phyloP scores from a whole-genome alignment of 1,284 basidiomycete species.

The Ganoderma multipileum region DNA sequence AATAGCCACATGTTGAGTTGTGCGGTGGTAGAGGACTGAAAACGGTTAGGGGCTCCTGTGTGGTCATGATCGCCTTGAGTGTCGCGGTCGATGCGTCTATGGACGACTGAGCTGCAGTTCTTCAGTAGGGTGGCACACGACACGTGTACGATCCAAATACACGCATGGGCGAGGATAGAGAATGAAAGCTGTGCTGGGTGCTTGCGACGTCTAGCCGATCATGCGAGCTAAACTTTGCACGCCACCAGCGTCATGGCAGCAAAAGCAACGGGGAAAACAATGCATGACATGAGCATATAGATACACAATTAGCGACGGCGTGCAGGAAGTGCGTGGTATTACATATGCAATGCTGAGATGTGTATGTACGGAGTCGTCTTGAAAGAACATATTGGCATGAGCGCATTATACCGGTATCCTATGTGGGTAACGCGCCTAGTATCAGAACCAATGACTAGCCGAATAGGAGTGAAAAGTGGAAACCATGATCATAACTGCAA shows the following conservation, averaged over 20 bases:
- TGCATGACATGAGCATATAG: constrained; percentile 8
- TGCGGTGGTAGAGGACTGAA: constrained; percentile 33
- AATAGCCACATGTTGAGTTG: constrained; percentile 51
- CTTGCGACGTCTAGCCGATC: background rate
- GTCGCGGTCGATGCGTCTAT: background rate
- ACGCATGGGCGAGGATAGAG: background rate
- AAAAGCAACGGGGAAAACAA: background rate
- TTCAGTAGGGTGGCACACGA: background rate
- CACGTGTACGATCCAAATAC: background rate
- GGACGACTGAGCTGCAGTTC: background rate
- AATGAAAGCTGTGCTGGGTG: background rate
- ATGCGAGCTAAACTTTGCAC: background rate
- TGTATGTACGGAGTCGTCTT: constrained; percentile 13
- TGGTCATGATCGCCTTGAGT: background rate
- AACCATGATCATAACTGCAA: constrained; percentile 1
- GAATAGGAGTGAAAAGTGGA: background rate
- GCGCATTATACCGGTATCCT: constrained; percentile 16
- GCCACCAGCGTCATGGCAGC: background rate
- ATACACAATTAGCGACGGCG: constrained; percentile 30
- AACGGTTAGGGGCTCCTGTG: constrained; percentile 26
- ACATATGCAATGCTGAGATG: constrained; percentile 20
- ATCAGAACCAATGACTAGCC: constrained; percentile 13
- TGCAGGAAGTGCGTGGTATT: constrained; percentile 19
- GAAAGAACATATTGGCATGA: constrained; percentile 17
- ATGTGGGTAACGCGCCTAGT: constrained; percentile 20